These are phyloP conservation scores for Capsicum rhomboideum DNA, from an alignment of 257 asterid species.

Conservation along the genomic window DNA sequence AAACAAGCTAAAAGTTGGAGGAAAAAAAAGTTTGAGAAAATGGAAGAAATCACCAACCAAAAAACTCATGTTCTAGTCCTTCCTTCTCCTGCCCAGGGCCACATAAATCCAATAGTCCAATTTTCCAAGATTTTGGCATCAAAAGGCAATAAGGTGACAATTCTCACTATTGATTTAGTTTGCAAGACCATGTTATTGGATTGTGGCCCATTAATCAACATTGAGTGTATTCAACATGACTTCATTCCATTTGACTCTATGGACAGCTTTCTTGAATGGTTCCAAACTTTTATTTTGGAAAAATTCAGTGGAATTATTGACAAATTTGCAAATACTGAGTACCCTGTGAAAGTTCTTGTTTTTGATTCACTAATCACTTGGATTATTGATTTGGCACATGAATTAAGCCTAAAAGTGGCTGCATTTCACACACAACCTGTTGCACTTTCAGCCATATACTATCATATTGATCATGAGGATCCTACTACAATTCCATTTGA, in stretches of 20 bases:
- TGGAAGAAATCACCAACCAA: neutral
- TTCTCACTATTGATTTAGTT: conserved; percentile 11
- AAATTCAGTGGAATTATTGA: conserved; percentile 17
- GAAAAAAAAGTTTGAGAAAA: neutral
- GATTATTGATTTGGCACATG: conserved; percentile 13
- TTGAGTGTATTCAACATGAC: conserved; percentile 19
- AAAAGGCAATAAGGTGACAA: conserved; percentile 18
- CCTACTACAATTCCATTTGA: conserved; percentile 19
- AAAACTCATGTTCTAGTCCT: conserved; percentile 24
- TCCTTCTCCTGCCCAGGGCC: conserved; percentile 51
- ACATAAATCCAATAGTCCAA: conserved; percentile 39
- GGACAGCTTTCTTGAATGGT: conserved; percentile 8
- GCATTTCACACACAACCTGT: conserved; percentile 33
- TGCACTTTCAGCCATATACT: conserved; percentile 18
- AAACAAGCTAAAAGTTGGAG: too few species aligned
- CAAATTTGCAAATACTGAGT: neutral
- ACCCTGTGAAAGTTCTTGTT: conserved; percentile 6
- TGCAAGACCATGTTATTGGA: neutral
- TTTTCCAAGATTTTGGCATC: conserved; percentile 39
- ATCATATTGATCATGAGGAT: conserved; percentile 25
- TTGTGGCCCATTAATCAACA: conserved; percentile 5
- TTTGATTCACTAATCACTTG: conserved; percentile 17
- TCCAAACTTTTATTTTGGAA: neutral
- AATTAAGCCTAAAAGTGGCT: conserved; percentile 15
- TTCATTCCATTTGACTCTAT: neutral